A percentile compares a stretch with the other conserved stretches of the same genome.
Conservation (phyloP, 2,329 filamentous ascomycete species). For the Fusarium haematococcum region DNA sequence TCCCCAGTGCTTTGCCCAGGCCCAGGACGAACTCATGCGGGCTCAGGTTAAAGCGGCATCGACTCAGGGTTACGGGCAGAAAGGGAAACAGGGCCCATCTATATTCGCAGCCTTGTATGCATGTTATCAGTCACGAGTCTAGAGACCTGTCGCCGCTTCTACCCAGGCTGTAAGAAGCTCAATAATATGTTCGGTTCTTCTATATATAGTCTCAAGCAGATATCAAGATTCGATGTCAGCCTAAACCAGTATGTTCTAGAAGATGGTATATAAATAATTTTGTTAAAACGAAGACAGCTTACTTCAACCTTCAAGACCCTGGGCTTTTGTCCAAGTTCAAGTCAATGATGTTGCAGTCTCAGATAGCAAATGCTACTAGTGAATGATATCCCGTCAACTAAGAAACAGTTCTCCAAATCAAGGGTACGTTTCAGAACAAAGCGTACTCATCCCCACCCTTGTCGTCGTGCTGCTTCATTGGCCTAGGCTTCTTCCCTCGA, state of each 20-base stretch:
- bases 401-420: not conserved
- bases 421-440: not conserved
- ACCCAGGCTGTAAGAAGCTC: not conserved
- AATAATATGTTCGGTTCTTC: not conserved
- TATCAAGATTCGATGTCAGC: not conserved
- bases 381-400: not conserved
- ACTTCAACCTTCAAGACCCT: no score
- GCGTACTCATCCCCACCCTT: not conserved
- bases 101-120: no score
- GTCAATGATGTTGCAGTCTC: not conserved
- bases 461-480: not conserved
- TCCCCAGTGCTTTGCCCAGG: no score
- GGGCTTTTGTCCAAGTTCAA: not conserved
- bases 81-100: no score
- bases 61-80: no score
- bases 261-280: not conserved
- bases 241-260: not conserved
- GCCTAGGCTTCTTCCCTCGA: conserved; percentile 3
- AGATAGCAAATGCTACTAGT: not conserved
- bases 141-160: not conserved
- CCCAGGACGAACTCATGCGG: no score
- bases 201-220: not conserved
- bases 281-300: not conserved
- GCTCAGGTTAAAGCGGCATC: no score
- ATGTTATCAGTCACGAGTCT: no score